Conservation (phyloP, 2,329 filamentous ascomycete species). For the Calonectria crousiana region DNA sequence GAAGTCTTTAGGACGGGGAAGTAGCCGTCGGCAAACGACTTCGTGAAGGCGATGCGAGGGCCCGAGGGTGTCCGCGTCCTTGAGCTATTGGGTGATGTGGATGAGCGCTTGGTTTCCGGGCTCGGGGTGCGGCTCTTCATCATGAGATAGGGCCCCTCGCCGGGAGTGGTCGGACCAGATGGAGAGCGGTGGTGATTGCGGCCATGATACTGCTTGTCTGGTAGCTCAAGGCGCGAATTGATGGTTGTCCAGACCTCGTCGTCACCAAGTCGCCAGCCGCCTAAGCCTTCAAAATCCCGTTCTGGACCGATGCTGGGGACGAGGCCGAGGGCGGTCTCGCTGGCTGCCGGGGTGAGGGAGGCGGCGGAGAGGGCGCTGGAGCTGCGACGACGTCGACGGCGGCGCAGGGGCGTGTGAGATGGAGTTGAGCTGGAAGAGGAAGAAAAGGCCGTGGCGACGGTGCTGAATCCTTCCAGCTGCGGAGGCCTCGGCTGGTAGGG, state of each 20-base stretch:
- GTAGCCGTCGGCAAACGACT: conserved; percentile 54
- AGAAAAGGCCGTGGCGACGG: conserved; percentile 23
- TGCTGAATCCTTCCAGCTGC: background rate
- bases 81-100: conserved; percentile 59
- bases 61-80: conserved; percentile 62
- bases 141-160: conserved; percentile 57
- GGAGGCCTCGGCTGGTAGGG: conserved; percentile 39
- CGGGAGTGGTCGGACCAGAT: conserved; percentile 55
- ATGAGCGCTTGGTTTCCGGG: conserved; percentile 45
- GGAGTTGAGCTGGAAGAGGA: conserved; percentile 35
- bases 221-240: conserved; percentile 64
- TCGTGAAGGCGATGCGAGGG: conserved; percentile 48
- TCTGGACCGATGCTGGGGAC: conserved; percentile 63
- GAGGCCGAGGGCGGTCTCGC: conserved; percentile 54
- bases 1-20: conserved; percentile 53
- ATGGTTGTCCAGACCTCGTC: conserved; percentile 65
- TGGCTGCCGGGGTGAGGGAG: conserved; percentile 49
- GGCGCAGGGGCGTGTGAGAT: conserved; percentile 35
- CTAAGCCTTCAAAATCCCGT: conserved; percentile 70
- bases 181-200: conserved; percentile 59
- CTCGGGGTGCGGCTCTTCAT: conserved; percentile 56
- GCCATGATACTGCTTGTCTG: conserved; percentile 53
- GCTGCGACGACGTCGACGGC: conserved; percentile 50
- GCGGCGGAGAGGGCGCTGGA: conserved; percentile 49
- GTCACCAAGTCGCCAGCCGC: conserved; percentile 66